Evolutionary conservation across 179 eudicot species (phyloP), one percentile per base, ranked within the genome.

Genomic region (Actinidia polygama): DNA sequence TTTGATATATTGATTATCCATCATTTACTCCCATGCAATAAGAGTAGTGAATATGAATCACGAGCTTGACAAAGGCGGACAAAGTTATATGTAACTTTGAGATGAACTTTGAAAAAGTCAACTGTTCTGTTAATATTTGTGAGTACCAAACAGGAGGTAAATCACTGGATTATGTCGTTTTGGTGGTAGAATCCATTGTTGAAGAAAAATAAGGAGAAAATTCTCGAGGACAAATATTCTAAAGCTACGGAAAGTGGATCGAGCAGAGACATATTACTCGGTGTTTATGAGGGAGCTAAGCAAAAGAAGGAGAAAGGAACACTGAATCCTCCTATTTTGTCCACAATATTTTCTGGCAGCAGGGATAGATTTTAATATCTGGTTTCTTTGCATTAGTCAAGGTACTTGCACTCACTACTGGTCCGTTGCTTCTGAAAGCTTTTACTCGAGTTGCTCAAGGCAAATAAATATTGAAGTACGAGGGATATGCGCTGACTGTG

Each of bases 391-490:
- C 92, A 10, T 62, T 88, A 6, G 59, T 84, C 54, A 90, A 88
- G 79, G 80, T 88, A 10, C 84, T 90, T 8, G 73, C 90, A 10
- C 47, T 87, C 12, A 63, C 90, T 26, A 40, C 83, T 4, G 85
- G 89, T 61, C 92, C 92, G 40, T 16, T 90, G 74, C 71, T 90
- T 50, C 86, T 90, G 2, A 82, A 44, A 26, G 86, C 86, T 23
- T 86, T 90, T 81, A 90, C 86, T 30, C 14, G 57, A 73, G 85
- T 88, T 66, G 90, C 87, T 10, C 83, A 88, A 83, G 90, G 90
- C 0, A 82, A 85, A 15, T 82, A 83, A 79, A 14, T 59, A 0
- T 88, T 88, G 19, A 76, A 61, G 47, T 73, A 82, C 11, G 92
- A 90, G 75, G 86, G 86, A 1, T 88, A 85, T 78, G 75, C 73